Percentiles rank a stretch among this genome's conserved stretches.
Conservation (phyloP, 345 rosid species). For the Triadica sebifera region DNA sequence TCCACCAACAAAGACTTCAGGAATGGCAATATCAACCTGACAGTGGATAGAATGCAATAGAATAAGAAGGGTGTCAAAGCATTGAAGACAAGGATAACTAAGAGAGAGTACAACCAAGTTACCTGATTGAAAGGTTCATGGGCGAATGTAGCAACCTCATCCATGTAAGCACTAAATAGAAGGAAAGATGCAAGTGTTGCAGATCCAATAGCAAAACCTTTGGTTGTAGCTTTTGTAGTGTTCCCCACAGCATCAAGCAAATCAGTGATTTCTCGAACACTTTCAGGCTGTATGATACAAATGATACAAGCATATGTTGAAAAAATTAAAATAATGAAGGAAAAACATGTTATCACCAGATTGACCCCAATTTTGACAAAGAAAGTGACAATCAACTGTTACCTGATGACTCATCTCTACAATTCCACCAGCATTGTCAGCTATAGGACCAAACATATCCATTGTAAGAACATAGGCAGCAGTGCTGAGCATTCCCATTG, state of each 20-base stretch:
- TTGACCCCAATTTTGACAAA: background rate
- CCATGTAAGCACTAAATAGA: constrained; percentile 99
- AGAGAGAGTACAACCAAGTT: constrained; percentile 4
- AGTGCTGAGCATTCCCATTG: constrained; percentile 99
- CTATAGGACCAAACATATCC: constrained; percentile 99
- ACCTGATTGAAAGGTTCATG: constrained; percentile 78
- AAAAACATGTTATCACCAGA: background rate
- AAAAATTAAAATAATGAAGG: background rate
- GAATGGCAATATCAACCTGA: constrained; percentile 97
- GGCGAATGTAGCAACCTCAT: constrained; percentile 91
- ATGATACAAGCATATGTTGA: background rate
- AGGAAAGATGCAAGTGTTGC: constrained; percentile 99
- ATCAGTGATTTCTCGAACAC: constrained; percentile 97
- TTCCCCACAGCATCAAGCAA: constrained; percentile 99
- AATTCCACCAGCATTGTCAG: constrained; percentile 99
- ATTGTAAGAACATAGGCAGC: constrained; percentile 98
- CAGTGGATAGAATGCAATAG: constrained; percentile 10
- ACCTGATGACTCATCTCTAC: constrained; percentile 99
- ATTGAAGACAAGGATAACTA: background rate
- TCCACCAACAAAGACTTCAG: constrained; percentile 94
- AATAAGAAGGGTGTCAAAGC: constrained; percentile 1
- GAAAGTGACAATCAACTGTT: constrained; percentile 20
- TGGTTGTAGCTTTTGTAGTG: constrained; percentile 97
- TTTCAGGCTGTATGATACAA: constrained; percentile 64
- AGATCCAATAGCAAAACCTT: constrained; percentile 99